A percentile compares a stretch with the other conserved stretches of the same genome.
Conservation (phyloP, 179 eudicot species). For the Beta lomatogona region DNA sequence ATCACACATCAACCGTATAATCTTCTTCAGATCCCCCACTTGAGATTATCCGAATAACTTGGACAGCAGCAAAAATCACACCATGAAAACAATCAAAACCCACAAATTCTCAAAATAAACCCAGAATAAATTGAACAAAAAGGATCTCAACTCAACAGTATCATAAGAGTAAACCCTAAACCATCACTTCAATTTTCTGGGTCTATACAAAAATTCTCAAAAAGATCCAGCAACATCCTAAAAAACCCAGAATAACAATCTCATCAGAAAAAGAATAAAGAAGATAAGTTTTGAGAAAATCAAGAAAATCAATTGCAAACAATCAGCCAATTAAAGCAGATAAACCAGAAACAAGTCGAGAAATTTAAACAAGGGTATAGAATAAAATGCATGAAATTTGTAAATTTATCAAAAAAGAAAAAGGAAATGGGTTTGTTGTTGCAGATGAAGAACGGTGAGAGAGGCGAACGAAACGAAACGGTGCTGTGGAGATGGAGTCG, state of each 20-base stretch:
- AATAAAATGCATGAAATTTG: constrained; percentile 8
- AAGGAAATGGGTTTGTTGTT: constrained; percentile 26
- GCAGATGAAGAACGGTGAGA: too few species aligned
- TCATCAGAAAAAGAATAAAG: constrained; percentile 15
- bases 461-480: too few species aligned
- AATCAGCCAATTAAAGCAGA: constrained; percentile 7
- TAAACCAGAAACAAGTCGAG: constrained; percentile 3
- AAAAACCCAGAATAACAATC: constrained; percentile 23
- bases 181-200: constrained; percentile 16
- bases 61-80: too few species aligned
- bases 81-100: too few species aligned
- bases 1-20: too few species aligned
- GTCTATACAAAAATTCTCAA: constrained; percentile 2
- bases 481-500: too few species aligned
- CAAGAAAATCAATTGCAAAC: neutral
- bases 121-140: constrained; percentile 1
- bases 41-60: too few species aligned
- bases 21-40: too few species aligned
- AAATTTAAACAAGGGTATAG: neutral
- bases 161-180: constrained; percentile 29
- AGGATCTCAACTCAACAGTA: constrained; percentile 30
- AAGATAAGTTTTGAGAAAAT: neutral
- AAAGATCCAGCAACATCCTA: constrained; percentile 29
- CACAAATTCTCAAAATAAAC: constrained; percentile 7
- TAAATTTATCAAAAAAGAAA: neutral